These are phyloP conservation scores for Auriculariales sp. DNA, from an alignment of 768 basidiomycete genomes.

Conservation along the genomic window DNA sequence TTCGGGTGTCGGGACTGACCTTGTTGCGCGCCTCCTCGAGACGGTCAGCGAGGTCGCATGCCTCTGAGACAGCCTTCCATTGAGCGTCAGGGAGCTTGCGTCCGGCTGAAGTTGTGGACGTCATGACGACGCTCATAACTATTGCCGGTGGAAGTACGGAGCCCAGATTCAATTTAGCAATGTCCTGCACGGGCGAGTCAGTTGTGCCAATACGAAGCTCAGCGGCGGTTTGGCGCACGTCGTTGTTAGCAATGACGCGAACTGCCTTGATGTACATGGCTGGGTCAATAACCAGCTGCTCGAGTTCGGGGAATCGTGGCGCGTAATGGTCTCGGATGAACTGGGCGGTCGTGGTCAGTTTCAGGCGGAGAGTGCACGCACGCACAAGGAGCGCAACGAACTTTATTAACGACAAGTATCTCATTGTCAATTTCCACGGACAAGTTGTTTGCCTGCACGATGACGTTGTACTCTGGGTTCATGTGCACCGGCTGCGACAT, in stretches of 20 bases:
- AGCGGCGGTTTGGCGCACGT: conserved; percentile 27
- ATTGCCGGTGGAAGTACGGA: conserved; percentile 76
- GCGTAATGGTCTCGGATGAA: conserved; percentile 98
- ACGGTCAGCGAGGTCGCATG: conserved; percentile 79
- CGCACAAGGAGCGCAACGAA: conserved; percentile 14
- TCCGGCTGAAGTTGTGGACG: conserved; percentile 83
- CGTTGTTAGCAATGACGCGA: conserved; percentile 70
- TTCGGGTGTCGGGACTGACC: conserved; percentile 25
- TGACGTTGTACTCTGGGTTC: conserved; percentile 91
- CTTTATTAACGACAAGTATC: conserved; percentile 93
- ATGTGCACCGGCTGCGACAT: conserved; percentile 71
- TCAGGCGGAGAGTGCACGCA: not conserved
- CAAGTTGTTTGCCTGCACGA: conserved; percentile 94
- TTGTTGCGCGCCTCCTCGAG: conserved; percentile 83
- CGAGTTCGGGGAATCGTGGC: conserved; percentile 89
- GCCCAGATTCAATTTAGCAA: conserved; percentile 70
- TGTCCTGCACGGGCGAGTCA: conserved; percentile 37
- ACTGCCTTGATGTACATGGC: conserved; percentile 87
- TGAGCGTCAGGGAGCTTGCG: conserved; percentile 48
- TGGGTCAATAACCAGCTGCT: conserved; percentile 86
- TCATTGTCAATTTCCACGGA: conserved; percentile 98
- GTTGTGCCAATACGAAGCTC: not conserved
- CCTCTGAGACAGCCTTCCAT: conserved; percentile 72
- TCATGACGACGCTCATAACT: conserved; percentile 92
- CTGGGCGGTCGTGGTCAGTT: conserved; percentile 21